Evolutionary conservation across 1,284 basidiomycete genomes (phyloP).

Genomic region (Pholiota adiposa): DNA sequence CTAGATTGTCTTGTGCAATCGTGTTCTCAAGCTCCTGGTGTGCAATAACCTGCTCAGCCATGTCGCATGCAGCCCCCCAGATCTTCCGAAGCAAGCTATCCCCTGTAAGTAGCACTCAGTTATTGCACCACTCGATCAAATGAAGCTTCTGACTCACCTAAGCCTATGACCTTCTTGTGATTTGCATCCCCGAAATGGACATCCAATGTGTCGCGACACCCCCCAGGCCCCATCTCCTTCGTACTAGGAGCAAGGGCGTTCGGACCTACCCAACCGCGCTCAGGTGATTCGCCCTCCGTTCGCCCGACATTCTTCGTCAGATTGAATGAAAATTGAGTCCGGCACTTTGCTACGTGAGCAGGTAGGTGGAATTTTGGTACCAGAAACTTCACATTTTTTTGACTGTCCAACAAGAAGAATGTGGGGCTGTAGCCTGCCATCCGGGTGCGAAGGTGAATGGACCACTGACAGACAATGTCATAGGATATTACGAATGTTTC

Average conservation of each 20-base stretch:
- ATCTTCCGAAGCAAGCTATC: slow-evolving; percentile 11
- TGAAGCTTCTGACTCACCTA: too few relatives aligned
- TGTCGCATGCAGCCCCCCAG: slow-evolving; percentile 2
- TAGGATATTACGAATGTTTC: neutral
- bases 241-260: slow-evolving; percentile 32
- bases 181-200: slow-evolving; percentile 33
- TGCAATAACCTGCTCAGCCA: too few relatives aligned
- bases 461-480: neutral
- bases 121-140: too few relatives aligned
- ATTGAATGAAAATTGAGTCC: slow-evolving; percentile 28
- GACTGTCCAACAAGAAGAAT: neutral
- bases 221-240: slow-evolving; percentile 35
- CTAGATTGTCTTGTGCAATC: slow-evolving; percentile 4
- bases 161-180: slow-evolving; percentile 20
- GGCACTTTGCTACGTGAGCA: slow-evolving; percentile 29
- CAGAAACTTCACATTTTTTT: slow-evolving; percentile 4
- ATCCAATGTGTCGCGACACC: slow-evolving; percentile 33
- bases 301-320: slow-evolving; percentile 25
- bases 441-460: neutral
- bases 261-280: slow-evolving; percentile 31
- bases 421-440: neutral
- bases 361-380: slow-evolving; percentile 38
- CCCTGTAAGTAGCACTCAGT: too few relatives aligned
- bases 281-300: slow-evolving; percentile 38
- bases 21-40: slow-evolving; percentile 13